Percentiles rank a stretch among this genome's conserved stretches.
phyloP scores from a whole-genome alignment of 164 flowering plant species.

The Pachysandra terminalis region DNA sequence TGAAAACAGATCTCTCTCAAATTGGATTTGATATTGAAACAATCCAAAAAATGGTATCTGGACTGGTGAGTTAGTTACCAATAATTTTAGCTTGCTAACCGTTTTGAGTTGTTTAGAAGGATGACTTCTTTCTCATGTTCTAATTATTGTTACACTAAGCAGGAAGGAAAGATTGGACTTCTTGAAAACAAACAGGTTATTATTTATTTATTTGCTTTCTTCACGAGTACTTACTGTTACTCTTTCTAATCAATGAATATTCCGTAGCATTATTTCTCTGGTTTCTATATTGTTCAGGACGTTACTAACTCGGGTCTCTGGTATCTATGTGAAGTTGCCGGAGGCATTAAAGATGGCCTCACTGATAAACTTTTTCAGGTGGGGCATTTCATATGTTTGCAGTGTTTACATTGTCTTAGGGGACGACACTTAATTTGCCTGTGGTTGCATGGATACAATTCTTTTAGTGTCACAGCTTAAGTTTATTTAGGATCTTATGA shows the following conservation, averaged over 20 bases:
- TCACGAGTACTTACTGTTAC: neutral
- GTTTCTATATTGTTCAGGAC: conserved; percentile 43
- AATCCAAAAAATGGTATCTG: conserved; percentile 52
- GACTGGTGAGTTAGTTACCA: conserved; percentile 44
- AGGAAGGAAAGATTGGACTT: conserved; percentile 72
- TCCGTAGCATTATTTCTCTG: neutral
- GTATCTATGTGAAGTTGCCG: conserved; percentile 72
- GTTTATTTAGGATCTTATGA: too few relatives aligned
- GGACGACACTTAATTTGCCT: too few relatives aligned
- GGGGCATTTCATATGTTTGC: conserved; percentile 10
- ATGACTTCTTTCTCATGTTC: conserved; percentile 8
- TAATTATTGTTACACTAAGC: conserved; percentile 15
- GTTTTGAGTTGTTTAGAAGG: neutral
- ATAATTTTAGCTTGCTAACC: neutral
- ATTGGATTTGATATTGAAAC: conserved; percentile 54
- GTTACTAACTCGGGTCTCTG: conserved; percentile 63
- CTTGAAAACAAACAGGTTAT: conserved; percentile 72
- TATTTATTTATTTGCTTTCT: neutral
- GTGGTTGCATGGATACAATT: neutral
- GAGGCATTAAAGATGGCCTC: conserved; percentile 42
- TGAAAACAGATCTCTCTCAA: conserved; percentile 48
- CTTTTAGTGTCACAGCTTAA: too few relatives aligned
- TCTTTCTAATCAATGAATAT: neutral
- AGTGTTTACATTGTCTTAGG: neutral
- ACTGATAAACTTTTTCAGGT: conserved; percentile 45